phyloP scores from a whole-genome alignment of 176 grass and related monocot species.

The Chrysopogon serrulatus region DNA sequence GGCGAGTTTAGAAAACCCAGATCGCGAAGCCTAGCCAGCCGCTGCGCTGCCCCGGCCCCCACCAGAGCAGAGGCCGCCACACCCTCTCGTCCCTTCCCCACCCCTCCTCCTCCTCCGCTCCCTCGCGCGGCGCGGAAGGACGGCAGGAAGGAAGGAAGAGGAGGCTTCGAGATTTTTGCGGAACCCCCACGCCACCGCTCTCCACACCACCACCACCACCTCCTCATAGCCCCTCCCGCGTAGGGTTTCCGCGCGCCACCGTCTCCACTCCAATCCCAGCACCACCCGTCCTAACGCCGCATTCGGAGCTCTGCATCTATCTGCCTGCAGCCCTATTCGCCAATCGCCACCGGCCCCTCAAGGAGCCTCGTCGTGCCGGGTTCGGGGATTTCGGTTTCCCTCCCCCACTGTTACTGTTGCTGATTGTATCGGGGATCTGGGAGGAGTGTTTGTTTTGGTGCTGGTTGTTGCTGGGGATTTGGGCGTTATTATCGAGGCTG shows the following conservation, averaged over 20 bases:
- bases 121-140: conserved; percentile 39
- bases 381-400: conserved; percentile 5
- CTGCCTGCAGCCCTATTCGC: background rate
- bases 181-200: conserved; percentile 28
- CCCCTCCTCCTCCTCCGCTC: background rate
- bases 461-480: background rate
- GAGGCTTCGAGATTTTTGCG: conserved; percentile 45
- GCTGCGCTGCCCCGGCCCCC: conserved; percentile 5
- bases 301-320: conserved; percentile 21
- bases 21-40: background rate
- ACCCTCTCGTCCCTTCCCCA: conserved; percentile 16
- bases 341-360: background rate
- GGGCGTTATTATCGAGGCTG: conserved; percentile 2
- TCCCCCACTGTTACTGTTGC: background rate
- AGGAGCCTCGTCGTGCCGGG: background rate
- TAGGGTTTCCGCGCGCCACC: background rate
- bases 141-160: conserved; percentile 23
- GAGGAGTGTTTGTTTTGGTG: background rate
- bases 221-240: background rate
- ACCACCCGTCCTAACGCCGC: background rate
- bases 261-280: background rate
- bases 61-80: conserved; percentile 30
- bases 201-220: background rate
- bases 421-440: conserved; percentile 2
- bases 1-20: background rate